These are phyloP conservation scores for Truncatella angustata DNA, from an alignment of 2,329 filamentous ascomycete species.

Conservation along the genomic window DNA sequence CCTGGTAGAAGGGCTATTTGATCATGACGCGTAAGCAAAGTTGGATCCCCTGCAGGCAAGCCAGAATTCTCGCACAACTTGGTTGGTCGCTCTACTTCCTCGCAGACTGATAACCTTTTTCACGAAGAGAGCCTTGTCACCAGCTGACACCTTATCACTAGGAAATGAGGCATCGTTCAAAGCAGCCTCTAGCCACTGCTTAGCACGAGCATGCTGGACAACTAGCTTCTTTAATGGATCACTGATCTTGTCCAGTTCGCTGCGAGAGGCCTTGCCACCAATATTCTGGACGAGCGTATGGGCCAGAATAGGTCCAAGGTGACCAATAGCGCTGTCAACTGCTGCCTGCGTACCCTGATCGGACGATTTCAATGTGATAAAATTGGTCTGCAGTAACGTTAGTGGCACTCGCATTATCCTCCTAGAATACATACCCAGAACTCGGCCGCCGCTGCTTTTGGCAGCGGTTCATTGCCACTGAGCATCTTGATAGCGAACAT, in stretches of 20 bases:
- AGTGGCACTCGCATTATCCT: slow-evolving; percentile 10
- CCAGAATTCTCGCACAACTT: slow-evolving; percentile 71
- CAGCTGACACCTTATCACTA: slow-evolving; percentile 53
- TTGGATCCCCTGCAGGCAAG: slow-evolving; percentile 61
- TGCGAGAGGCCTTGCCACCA: slow-evolving; percentile 65
- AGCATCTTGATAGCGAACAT: slow-evolving; percentile 70
- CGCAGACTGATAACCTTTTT: slow-evolving; percentile 66
- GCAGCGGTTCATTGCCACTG: slow-evolving; percentile 68
- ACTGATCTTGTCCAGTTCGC: slow-evolving; percentile 68
- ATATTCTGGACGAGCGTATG: slow-evolving; percentile 63
- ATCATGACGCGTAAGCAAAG: slow-evolving; percentile 59
- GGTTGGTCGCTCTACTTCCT: slow-evolving; percentile 62
- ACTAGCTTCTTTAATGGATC: slow-evolving; percentile 71
- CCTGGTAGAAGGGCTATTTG: not conserved
- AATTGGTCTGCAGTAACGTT: slow-evolving; percentile 41
- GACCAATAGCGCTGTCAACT: slow-evolving; percentile 49
- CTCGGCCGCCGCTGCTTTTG: slow-evolving; percentile 70
- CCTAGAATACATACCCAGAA: slow-evolving; percentile 62
- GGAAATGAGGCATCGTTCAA: slow-evolving; percentile 56
- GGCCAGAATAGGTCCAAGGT: slow-evolving; percentile 61
- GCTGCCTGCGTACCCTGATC: slow-evolving; percentile 40
- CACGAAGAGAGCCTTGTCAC: slow-evolving; percentile 63
- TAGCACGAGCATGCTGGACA: slow-evolving; percentile 51
- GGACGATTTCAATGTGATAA: slow-evolving; percentile 47
- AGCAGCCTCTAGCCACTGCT: slow-evolving; percentile 62